phyloP scores from a whole-genome alignment of 768 basidiomycete species.

The Russula griseocarnosa region DNA sequence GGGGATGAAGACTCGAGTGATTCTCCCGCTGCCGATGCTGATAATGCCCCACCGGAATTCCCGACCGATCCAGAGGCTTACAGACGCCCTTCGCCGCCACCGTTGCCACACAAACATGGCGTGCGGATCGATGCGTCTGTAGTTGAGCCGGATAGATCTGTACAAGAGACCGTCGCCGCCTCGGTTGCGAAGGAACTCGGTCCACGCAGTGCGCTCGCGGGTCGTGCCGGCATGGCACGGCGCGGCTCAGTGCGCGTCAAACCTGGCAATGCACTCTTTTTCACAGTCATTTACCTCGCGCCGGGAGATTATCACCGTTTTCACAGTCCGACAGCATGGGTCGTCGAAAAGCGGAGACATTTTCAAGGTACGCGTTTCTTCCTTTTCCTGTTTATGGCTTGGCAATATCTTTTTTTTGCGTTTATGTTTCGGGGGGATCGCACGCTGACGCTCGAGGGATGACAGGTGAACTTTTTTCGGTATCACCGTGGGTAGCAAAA shows the following conservation, averaged over 20 bases:
- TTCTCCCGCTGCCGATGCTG: slow-evolving; percentile 1
- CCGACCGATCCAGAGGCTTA: slow-evolving; percentile 25
- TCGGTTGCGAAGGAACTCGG: slow-evolving; percentile 75
- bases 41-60: slow-evolving; percentile 20
- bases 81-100: slow-evolving; percentile 33
- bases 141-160: slow-evolving; percentile 47
- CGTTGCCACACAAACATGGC: slow-evolving; percentile 50
- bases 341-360: slow-evolving; percentile 92
- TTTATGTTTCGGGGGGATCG: no score
- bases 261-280: slow-evolving; percentile 82
- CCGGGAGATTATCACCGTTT: slow-evolving; percentile 99
- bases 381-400: no score
- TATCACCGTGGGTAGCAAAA: slow-evolving; percentile 93
- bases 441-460: not conserved
- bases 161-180: slow-evolving; percentile 54
- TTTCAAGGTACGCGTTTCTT: slow-evolving; percentile 67
- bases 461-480: slow-evolving; percentile 88
- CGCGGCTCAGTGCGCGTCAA: slow-evolving; percentile 42
- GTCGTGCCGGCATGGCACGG: slow-evolving; percentile 39
- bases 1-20: slow-evolving; percentile 26
- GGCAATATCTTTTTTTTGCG: no score
- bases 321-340: slow-evolving; percentile 95
- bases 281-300: slow-evolving; percentile 94
- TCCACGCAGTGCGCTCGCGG: slow-evolving; percentile 41
- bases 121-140: slow-evolving; percentile 74